Percentiles rank a stretch among this genome's conserved stretches.
Conservation (phyloP, 1,284 basidiomycete genomes). For the Sporisorium reilianum region DNA sequence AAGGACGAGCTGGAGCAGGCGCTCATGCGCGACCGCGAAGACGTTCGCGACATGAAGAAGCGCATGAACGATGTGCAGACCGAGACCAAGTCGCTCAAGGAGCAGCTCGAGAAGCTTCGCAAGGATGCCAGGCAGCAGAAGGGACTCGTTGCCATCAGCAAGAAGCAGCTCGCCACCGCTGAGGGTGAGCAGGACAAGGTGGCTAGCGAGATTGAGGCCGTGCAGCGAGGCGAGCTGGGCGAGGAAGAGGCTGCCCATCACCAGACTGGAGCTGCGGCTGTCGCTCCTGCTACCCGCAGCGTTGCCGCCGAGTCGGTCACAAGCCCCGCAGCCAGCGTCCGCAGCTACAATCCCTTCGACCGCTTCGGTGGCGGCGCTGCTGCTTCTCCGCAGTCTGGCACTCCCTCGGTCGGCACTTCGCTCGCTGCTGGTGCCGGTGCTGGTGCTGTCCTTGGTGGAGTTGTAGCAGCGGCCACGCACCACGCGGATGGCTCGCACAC, state of each 20-base stretch:
- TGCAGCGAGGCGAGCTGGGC: slow-evolving; percentile 71
- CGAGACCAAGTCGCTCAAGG: slow-evolving; percentile 80
- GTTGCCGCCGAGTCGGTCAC: slow-evolving; percentile 33
- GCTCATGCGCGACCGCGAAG: slow-evolving; percentile 92
- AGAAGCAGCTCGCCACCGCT: slow-evolving; percentile 89
- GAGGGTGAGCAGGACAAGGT: slow-evolving; percentile 81
- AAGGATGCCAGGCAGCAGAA: slow-evolving; percentile 97
- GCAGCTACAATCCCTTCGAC: slow-evolving; percentile 95
- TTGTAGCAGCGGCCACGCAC: slow-evolving; percentile 61
- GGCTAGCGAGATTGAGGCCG: slow-evolving; percentile 75
- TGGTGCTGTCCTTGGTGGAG: slow-evolving; percentile 62
- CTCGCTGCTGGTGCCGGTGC: slow-evolving; percentile 61
- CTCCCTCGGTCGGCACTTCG: slow-evolving; percentile 51
- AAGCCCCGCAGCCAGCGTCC: slow-evolving; percentile 71
- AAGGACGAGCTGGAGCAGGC: slow-evolving; percentile 91
- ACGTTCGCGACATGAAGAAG: slow-evolving; percentile 85
- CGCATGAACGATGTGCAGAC: slow-evolving; percentile 83
- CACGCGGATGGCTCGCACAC: slow-evolving; percentile 16
- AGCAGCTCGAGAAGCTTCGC: slow-evolving; percentile 85
- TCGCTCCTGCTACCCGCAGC: slow-evolving; percentile 29
- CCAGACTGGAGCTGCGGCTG: slow-evolving; percentile 48
- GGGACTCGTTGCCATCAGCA: slow-evolving; percentile 90
- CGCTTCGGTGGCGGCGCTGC: slow-evolving; percentile 71
- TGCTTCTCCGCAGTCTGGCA: slow-evolving; percentile 22
- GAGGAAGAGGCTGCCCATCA: slow-evolving; percentile 69